These are phyloP conservation scores for Tubosaeta sp. DNA, from an alignment of 768 basidiomycete genomes.

Conservation along the genomic window DNA sequence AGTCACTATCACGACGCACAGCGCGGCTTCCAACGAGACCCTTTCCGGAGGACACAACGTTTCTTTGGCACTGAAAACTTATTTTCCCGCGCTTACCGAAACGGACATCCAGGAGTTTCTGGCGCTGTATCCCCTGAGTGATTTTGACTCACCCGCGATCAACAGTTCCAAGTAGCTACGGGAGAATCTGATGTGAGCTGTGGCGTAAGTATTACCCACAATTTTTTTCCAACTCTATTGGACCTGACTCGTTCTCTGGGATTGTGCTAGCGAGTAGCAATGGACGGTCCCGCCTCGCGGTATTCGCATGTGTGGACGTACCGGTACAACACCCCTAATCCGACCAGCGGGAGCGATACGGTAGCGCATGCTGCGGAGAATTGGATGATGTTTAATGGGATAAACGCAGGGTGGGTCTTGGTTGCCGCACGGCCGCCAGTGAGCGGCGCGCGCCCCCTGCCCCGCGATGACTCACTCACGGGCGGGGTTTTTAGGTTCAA, in stretches of 20 bases:
- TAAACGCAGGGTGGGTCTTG: conserved; percentile 49
- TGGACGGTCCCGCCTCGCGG: conserved; percentile 39
- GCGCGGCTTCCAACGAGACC: conserved; percentile 60
- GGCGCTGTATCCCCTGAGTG: conserved; percentile 39
- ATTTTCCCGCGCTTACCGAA: conserved; percentile 44
- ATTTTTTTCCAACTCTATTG: neutral
- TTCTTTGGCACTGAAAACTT: conserved; percentile 32
- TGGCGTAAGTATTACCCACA: conserved; percentile 39
- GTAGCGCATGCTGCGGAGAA: conserved; percentile 57
- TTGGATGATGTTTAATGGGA: conserved; percentile 62
- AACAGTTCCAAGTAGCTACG: conserved; percentile 43
- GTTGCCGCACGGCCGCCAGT: neutral
- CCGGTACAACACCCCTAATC: conserved; percentile 55
- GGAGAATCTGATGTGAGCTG: conserved; percentile 50
- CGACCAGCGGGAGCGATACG: conserved; percentile 25
- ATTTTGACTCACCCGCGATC: conserved; percentile 39
- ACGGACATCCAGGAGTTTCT: conserved; percentile 37
- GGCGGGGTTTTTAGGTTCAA: conserved; percentile 35
- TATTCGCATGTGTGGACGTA: conserved; percentile 45
- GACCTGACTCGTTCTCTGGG: conserved; percentile 1
- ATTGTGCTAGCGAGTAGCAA: conserved; percentile 37
- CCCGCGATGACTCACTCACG: conserved; percentile 14
- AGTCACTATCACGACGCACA: conserved; percentile 9
- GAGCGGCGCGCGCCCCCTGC: neutral
- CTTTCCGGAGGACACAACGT: conserved; percentile 38